Base-by-base conservation (phyloP, 805 yeast genomes). In the Tetrapisispora nanseiensis region DNA sequence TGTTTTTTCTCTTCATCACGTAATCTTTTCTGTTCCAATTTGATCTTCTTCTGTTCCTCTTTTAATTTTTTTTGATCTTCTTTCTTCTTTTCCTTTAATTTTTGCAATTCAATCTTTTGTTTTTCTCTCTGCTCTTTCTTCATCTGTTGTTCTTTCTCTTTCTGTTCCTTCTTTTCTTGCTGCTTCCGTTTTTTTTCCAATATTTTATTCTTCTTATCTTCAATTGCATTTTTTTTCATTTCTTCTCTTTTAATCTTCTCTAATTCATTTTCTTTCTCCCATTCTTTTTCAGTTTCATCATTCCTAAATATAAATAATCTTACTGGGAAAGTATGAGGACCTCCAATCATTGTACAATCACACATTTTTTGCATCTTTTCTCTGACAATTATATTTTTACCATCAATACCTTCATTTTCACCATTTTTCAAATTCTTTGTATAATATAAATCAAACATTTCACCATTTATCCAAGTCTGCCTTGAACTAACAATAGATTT, bases 321-420 rank as follows among this genome's bases (percentile, higher is more conserved):
- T 2, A 82, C 72, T 31, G 80, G 86, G 62, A 86, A 86, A 0
- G 67, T 62, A 62, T 90, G 98, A 0, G 96, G 95, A 0, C 97
- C 97, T 19, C 82, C 70, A 10, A 70, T 67, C 63, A 87, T 62
- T 1, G 67, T 64, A 46, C 89, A 78, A 51, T 89, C 96, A 51
- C 90, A 77, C 43, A 92, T 66, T 57, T 86, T 87, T 46, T 86
- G 81, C 95, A 89, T 87, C 43, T 79, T 79, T 49, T 90, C 97
- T 52, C 94, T 68, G 7, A 50, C 43, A 12, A 45, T 24, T n/a
- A 41, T 43, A 32, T 46, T 45, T 7, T 28, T 39, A 33, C 36
- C 39, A 13, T 35, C 21, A 20, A 38, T 45, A 29, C 24, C 33
- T 16, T 23, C 76, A n/a, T 62, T 52, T 65, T 72, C 33, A 64